Base-by-base conservation (phyloP, 2,329 filamentous ascomycete species). In the Aspergillus tanneri region DNA sequence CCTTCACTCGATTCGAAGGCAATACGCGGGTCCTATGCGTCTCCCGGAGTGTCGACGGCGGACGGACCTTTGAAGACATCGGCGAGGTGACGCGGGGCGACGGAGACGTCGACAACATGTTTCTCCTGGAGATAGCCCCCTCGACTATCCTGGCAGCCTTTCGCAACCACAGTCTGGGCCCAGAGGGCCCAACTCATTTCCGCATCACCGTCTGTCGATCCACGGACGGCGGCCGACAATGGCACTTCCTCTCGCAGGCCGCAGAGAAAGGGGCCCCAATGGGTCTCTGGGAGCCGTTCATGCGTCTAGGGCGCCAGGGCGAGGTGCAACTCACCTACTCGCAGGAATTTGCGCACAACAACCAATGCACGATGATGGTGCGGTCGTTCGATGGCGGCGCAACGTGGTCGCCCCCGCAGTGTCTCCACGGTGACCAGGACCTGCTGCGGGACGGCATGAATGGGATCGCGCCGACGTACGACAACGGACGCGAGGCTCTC, bases 221-320 rank as follows among this genome's bases (percentile, higher is more conserved):
- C 23, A 56, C 46, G 2, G 74, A 78, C 52, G 71, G 68, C 39
- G 76, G 75, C 1, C 63, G 61, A 1, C 66, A 56, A 3, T 78
- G 75, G 75, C 50, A 50, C 3, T 78, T 67, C 54, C 63, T 71
- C 2, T 69, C 72, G 18, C 74, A 77, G 55, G 76, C 74, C 3
- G 64, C 62, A 0, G 70, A 77, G 62, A 75, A 72, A 37, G 34
- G 53, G 1, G 59, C 69, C 0, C 61, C 63, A 0, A 46, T 66
- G 8, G 76, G 76, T 0, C 60, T 77, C 14, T 78, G 76, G 76
- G 76, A 78, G 56, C 76, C 76, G 0, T 78, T 77, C 49, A 74
- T 78, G 69, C 66, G 74, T 1, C 49, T 72, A 11, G 67, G 68
- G 11, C 54, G 57, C 9, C 49, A 52, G 2, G 66, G 68, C 39